Conservation (phyloP, 306 rosid species). For the Lathyrus oleraceus region DNA sequence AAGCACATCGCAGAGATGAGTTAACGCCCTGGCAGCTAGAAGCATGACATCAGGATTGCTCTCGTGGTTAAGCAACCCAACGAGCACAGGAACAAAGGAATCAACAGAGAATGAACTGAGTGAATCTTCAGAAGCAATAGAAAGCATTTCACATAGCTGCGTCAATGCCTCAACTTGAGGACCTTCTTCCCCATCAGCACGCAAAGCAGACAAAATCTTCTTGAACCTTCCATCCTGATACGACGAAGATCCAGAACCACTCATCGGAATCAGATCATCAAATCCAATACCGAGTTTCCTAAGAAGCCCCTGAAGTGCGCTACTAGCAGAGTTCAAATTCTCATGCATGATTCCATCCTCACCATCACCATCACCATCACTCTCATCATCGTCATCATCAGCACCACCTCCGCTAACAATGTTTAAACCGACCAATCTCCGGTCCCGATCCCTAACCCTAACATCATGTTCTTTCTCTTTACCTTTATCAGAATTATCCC, state of each 20-base stretch:
- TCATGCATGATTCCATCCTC: constrained; percentile 74
- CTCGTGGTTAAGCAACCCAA: constrained; percentile 92
- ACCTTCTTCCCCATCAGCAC: constrained; percentile 98
- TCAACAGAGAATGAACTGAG: constrained; percentile 90
- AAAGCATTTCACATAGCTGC: constrained; percentile 93
- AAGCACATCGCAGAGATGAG: constrained; percentile 90
- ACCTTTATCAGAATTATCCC: constrained; percentile 72
- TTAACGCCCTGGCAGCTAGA: constrained; percentile 93
- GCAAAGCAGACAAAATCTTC: constrained; percentile 76
- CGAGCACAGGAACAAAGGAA: constrained; percentile 93
- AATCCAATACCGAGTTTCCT: constrained; percentile 92
- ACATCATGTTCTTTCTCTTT: constrained; percentile 83
- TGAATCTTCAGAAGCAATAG: constrained; percentile 95
- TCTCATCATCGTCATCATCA: constrained; percentile 65
- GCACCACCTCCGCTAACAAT: constrained; percentile 38
- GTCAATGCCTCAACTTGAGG: constrained; percentile 93
- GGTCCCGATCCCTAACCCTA: constrained; percentile 74
- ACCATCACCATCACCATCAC: constrained; percentile 84
- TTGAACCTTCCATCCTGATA: constrained; percentile 95
- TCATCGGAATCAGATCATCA: constrained; percentile 89
- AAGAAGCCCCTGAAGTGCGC: constrained; percentile 94
- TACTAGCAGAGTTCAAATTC: constrained; percentile 87
- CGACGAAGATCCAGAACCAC: constrained; percentile 50
- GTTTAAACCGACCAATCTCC: too few relatives aligned
- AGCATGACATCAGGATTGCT: constrained; percentile 99